Percentiles rank a stretch among this genome's conserved stretches.
Conservation (phyloP, 106 monocot genomes). For the Allium sativum region DNA sequence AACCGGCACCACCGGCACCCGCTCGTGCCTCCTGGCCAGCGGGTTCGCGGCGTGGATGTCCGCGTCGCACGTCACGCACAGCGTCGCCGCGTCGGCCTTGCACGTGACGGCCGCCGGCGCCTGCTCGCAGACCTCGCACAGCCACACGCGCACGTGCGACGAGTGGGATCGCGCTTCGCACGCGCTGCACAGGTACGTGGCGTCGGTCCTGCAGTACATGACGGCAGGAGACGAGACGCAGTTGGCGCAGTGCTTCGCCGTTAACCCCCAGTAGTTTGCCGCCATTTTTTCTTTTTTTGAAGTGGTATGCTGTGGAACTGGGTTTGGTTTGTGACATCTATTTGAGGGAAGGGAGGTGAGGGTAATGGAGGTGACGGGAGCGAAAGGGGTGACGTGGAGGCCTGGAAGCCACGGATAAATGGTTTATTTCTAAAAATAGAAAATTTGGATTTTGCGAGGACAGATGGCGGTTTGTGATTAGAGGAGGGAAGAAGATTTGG, state of each 20-base stretch:
- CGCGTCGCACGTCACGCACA: slow-evolving; percentile 54
- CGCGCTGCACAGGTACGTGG: slow-evolving; percentile 45
- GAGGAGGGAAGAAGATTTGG: too few relatives aligned
- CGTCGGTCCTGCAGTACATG: slow-evolving; percentile 42
- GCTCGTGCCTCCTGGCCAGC: slow-evolving; percentile 55
- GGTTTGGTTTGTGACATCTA: slow-evolving; percentile 1
- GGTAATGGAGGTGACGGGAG: background rate
- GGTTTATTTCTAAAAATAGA: background rate
- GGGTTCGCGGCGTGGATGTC: slow-evolving; percentile 67
- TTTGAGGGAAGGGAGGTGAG: background rate
- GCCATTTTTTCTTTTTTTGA: background rate
- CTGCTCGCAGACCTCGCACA: slow-evolving; percentile 72
- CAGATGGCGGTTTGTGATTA: background rate
- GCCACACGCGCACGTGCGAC: slow-evolving; percentile 54
- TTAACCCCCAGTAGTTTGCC: slow-evolving; percentile 15
- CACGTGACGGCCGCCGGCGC: slow-evolving; percentile 50
- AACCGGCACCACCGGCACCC: slow-evolving; percentile 22
- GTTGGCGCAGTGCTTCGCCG: slow-evolving; percentile 38
- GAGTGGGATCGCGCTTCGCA: slow-evolving; percentile 57
- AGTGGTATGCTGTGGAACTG: background rate
- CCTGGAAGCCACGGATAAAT: background rate
- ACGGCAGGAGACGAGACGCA: slow-evolving; percentile 38
- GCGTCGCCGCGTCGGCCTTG: slow-evolving; percentile 68
- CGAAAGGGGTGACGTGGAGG: background rate
- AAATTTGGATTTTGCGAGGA: background rate